Percentiles rank a stretch among this genome's conserved stretches.
These are phyloP conservation scores for Phoenix roebelenii DNA, from an alignment of 176 grass and related monocot genomes.

Conservation along the genomic window DNA sequence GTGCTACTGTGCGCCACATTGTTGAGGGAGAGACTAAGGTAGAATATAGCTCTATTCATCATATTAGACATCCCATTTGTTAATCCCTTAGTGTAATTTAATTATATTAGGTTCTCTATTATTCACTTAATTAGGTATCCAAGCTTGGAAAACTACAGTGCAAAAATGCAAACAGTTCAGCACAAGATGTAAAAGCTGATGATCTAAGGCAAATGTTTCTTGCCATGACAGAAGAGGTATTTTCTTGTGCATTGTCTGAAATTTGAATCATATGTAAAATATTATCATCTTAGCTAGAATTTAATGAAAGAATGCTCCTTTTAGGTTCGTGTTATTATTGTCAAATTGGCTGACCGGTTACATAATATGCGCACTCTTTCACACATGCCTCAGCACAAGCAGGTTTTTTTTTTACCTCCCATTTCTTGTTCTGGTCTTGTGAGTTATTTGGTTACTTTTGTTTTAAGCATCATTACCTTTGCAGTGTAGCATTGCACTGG, in stretches of 20 bases:
- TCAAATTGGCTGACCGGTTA: slow-evolving; percentile 95
- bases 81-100: background rate
- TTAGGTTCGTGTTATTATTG: slow-evolving; percentile 96
- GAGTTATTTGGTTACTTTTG: background rate
- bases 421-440: background rate
- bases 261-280: background rate
- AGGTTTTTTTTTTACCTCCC: slow-evolving; percentile 34
- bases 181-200: slow-evolving; percentile 96
- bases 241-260: slow-evolving; percentile 5
- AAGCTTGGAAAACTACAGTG: slow-evolving; percentile 94
- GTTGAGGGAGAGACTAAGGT: slow-evolving; percentile 99
- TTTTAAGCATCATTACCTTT: slow-evolving; percentile 16
- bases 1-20: slow-evolving; percentile 69
- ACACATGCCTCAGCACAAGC: slow-evolving; percentile 95
- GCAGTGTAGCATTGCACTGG: slow-evolving; percentile 66
- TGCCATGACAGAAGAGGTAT: slow-evolving; percentile 98
- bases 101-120: background rate
- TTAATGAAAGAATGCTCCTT: slow-evolving; percentile 16
- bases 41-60: slow-evolving; percentile 4
- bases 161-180: slow-evolving; percentile 63
- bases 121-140: slow-evolving; percentile 55
- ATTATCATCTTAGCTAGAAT: background rate
- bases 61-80: slow-evolving; percentile 1
- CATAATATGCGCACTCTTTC: slow-evolving; percentile 98
- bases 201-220: slow-evolving; percentile 99